Base-by-base conservation (phyloP, 352 stramenopile species). In the Detonula confervacea region DNA sequence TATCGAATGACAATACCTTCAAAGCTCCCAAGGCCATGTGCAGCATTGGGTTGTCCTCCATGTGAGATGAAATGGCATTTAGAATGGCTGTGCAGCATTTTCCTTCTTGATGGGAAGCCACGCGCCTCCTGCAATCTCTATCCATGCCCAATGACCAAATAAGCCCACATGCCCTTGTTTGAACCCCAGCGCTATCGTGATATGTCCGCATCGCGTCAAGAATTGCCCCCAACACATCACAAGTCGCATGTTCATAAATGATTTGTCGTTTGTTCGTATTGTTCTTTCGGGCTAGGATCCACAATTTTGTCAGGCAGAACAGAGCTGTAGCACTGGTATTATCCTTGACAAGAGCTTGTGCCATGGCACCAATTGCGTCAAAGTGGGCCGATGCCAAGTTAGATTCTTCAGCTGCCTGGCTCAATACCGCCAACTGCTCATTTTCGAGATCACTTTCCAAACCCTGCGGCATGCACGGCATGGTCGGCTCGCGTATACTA, bases 141-240 rank as follows among this genome's bases (percentile, higher is more conserved):
- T 47, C 60, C 47, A 81, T 75, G 20, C 27, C 30, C 22, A 81
- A 51, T 39, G 61, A 70, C 63, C 63, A 81, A n/a, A 81, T 30
- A 35, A 81, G 2, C n/a, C 55, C 63, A 61, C 73, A 81, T 39
- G 33, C 73, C 22, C n/a, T 67, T 22, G 46, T 59, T 73, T 81
- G 62, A 68, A 81, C 60, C 27, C 71, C 47, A n/a, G n/a, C 25
- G 18, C 42, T 71, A 12, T 75, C 33, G 2, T 22, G 35, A 56
- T 87, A 87, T 18, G 68, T 63, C 30, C 65, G 18, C 37, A 86
- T 76, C 2, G 72, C 73, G 42, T 81, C 73, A 16, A 78, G 39
- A 25, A 88, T 60, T 39, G 66, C 60, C 2, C 84, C 77, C 49
- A 84, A 83, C n/a, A n/a, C n/a, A n/a, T n/a, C n/a, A n/a, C n/a